phyloP scores from a whole-genome alignment of 495 filamentous ascomycete species.

The Sordaria brevicollis region DNA sequence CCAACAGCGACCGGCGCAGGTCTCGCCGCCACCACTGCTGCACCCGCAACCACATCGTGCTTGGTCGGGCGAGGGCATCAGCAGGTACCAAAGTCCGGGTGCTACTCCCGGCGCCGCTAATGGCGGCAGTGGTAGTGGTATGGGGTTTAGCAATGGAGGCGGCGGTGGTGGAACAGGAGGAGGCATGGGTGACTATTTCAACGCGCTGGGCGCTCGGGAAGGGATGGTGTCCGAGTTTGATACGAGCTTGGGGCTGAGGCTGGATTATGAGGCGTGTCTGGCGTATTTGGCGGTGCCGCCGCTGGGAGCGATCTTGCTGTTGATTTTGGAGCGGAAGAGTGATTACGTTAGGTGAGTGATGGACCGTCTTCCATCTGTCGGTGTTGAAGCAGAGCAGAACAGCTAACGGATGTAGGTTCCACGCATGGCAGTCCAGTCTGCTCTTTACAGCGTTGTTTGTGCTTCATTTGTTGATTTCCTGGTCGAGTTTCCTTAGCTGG shows the following conservation, averaged over 20 bases:
- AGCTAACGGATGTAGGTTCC: conserved; percentile 50
- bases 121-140: not conserved
- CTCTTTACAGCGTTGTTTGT: conserved; percentile 80
- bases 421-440: conserved; percentile 90
- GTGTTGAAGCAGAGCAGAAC: not conserved
- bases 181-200: conserved; percentile 24
- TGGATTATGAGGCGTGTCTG: conserved; percentile 79
- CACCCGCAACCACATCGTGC: conserved; percentile 41
- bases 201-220: conserved; percentile 20
- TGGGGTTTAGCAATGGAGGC: not conserved
- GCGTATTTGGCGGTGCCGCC: conserved; percentile 85
- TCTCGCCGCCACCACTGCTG: conserved; percentile 35
- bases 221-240: conserved; percentile 51
- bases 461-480: conserved; percentile 74
- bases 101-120: not conserved
- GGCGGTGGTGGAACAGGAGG: conserved; percentile 2
- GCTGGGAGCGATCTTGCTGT: conserved; percentile 70
- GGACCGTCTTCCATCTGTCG: not conserved
- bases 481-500: conserved; percentile 77
- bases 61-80: conserved; percentile 28
- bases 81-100: conserved; percentile 14
- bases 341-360: conserved; percentile 81
- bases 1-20: conserved; percentile 25
- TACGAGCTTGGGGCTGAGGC: conserved; percentile 55
- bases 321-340: conserved; percentile 85